Evolutionary conservation across 2,329 filamentous ascomycete genomes (phyloP), one percentile per base, ranked within the genome.

Genomic region (Aspergillus hiratsukae): DNA sequence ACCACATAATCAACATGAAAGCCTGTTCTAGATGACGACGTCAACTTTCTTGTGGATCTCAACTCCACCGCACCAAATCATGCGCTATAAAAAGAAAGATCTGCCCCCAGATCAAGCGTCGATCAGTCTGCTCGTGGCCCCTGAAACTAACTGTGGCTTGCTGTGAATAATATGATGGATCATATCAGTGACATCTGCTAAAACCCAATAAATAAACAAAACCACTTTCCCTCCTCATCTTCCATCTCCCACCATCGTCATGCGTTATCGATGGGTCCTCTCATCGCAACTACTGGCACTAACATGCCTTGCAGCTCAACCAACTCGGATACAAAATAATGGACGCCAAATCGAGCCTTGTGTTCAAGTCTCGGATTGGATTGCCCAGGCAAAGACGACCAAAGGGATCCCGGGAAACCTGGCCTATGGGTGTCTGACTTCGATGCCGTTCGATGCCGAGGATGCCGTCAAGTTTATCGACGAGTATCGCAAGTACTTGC

Each of bases 401-500:
- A 54, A 48, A 56, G 48, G 35, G 14, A 48, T 51, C 4, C 37
- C 53, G 3, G 57, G 54, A 3, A 17, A 52, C 21, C 28, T 69
- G 52, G 66, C 60, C 7, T 51, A 65, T 53, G 59, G 59, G 48
- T 70, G 68, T 51, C 51, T 70, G 28, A 58, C 58, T 52, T 66
- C 66, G 11, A 70, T 70, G 64, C 68, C 68, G 8, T 69, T 70
- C 50, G 61, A 68, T 28, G 61, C 64, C 4, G 50, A 64, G 21
- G 60, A 58, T 11, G 67, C 65, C 4, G 52, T 60, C 14, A 56
- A 56, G 19, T 69, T 69, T 49, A 35, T 70, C 45, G 53, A 54
- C 45, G 64, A 69, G 28, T 63, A 58, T 29, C 57, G 60, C 23
- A 70, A 69, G 48, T 80, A 77, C 49, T 66, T 78, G 1, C 71